Evolutionary conservation across 371 early-diverging fungal species (phyloP), one percentile per base, ranked within the genome.

Genomic region (Rhizopus arrhizus): DNA sequence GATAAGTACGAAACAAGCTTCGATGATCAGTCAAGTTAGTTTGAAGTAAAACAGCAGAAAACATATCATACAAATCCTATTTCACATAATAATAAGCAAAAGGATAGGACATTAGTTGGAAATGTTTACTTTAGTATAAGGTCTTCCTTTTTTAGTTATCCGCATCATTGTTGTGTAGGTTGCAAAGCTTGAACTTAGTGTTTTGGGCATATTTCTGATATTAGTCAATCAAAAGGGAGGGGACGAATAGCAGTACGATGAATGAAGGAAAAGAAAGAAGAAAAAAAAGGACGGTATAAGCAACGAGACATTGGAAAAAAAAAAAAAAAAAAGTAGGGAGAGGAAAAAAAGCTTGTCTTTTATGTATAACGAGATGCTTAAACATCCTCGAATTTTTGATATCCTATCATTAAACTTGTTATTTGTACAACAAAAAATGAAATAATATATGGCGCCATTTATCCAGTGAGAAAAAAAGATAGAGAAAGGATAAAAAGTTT

Each of bases 1-100:
- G 75, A 51, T 87, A 85, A 22, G 58, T 74, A 15, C 78, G 74
- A 66, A 84, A 85, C 52, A 82, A 46, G 3, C 73, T 65, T 45
- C 85, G 72, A 56, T 80, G 85, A 34, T 75, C 72, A 4, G 49
- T 65, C 16, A 80, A 47, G 2, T 68, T 65, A 13, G 72, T 65
- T 60, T 80, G 81, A 16, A 75, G 67, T 29, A 75, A 51, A 9
- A 80, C 64, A 12, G 77, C 77, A 5, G 75, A 59, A 64, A 74
- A 80, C 29, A 80, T 69, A 56, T 80, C 81, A 52, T 71, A 72
- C 16, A 80, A 43, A 58, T 80, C 81, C 81, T 80, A 49, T 47
- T 0, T 22, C 31, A 49, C 29, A 49, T 45, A 36, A 41, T 12
- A 36, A 45, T 22, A 38, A 10, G 7, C 31, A 12, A 16, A 3